These are phyloP conservation scores for Erigeron canadensis DNA, from an alignment of 129 eudicot species.

Conservation along the genomic window DNA sequence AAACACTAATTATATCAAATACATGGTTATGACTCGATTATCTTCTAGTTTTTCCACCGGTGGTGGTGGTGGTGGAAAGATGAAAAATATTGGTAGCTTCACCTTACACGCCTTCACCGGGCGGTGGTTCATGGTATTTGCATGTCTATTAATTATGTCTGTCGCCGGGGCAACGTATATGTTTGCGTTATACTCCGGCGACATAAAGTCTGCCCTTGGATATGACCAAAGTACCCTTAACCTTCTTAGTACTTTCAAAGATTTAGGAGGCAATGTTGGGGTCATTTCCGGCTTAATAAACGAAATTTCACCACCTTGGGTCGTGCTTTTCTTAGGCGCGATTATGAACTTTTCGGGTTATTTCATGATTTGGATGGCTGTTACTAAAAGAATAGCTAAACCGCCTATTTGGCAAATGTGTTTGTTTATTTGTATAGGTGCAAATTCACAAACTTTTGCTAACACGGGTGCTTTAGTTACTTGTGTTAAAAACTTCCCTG, in stretches of 20 bases:
- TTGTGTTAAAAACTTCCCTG: constrained; percentile 75
- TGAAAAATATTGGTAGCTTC: constrained; percentile 32
- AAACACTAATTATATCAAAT: not conserved
- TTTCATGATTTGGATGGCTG: constrained; percentile 85
- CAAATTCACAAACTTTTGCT: constrained; percentile 72
- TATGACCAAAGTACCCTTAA: constrained; percentile 85
- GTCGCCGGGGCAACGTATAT: constrained; percentile 75
- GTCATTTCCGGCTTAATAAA: constrained; percentile 64
- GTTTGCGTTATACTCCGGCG: constrained; percentile 77
- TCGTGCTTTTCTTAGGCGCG: constrained; percentile 68
- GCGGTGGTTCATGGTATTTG: constrained; percentile 89
- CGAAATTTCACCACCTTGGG: constrained; percentile 83
- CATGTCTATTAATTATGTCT: constrained; percentile 63
- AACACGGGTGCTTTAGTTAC: constrained; percentile 81
- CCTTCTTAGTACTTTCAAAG: constrained; percentile 67
- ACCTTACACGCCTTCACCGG: constrained; percentile 47
- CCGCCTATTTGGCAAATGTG: constrained; percentile 84
- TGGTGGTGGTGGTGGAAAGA: constrained; percentile 22
- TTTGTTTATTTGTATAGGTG: constrained; percentile 70
- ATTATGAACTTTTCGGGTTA: constrained; percentile 71
- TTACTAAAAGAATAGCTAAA: constrained; percentile 32
- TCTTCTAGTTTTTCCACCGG: constrained; percentile 12
- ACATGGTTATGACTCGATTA: constrained; percentile 20
- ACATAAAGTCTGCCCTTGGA: constrained; percentile 62
- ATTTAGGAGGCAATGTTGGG: constrained; percentile 73